A percentile compares a stretch with the other conserved stretches of the same genome.
Evolutionary conservation across 1,139 yeast species (phyloP).

Genomic region (Diutina rugosa): DNA sequence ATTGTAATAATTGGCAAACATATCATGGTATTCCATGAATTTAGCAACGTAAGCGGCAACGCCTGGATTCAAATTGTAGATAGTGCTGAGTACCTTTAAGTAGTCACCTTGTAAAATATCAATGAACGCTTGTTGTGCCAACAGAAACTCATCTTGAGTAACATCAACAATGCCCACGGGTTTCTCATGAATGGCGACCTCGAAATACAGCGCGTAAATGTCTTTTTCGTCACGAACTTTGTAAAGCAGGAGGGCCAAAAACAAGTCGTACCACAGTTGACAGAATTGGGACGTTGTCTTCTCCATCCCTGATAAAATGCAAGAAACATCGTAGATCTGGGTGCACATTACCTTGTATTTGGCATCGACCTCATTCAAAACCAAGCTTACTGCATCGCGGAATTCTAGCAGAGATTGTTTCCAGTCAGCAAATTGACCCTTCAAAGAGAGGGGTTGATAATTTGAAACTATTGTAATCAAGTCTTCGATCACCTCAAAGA

Average conservation of each 20-base stretch:
- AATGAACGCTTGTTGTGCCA: constrained; percentile 44
- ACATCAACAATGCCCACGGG: constrained; percentile 10
- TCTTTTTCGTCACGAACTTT: constrained; percentile 36
- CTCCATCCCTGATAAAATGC: constrained; percentile 41
- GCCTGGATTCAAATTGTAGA: constrained; percentile 52
- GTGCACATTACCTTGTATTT: constrained; percentile 7
- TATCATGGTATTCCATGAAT: constrained; percentile 52
- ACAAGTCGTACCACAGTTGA: constrained; percentile 60
- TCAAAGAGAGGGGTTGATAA: constrained; percentile 29
- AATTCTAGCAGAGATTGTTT: constrained; percentile 36
- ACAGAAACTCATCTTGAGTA: constrained; percentile 14
- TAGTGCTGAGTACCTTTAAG: constrained; percentile 44
- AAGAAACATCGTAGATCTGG: constrained; percentile 30
- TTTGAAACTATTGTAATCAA: constrained; percentile 24
- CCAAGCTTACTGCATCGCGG: constrained; percentile 22
- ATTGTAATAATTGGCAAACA: constrained; percentile 35
- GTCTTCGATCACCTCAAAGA: constrained; percentile 34
- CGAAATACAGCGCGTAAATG: constrained; percentile 21
- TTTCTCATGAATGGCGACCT: constrained; percentile 19
- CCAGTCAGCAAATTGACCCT: constrained; percentile 36
- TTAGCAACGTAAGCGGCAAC: constrained; percentile 58
- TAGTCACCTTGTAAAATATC: constrained; percentile 47
- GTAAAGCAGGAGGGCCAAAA: constrained; percentile 47
- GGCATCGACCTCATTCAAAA: constrained; percentile 13
- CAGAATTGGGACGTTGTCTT: constrained; percentile 35